These are phyloP conservation scores for Phalaenopsis equestris DNA, from an alignment of 106 monocot species.

Conservation along the genomic window DNA sequence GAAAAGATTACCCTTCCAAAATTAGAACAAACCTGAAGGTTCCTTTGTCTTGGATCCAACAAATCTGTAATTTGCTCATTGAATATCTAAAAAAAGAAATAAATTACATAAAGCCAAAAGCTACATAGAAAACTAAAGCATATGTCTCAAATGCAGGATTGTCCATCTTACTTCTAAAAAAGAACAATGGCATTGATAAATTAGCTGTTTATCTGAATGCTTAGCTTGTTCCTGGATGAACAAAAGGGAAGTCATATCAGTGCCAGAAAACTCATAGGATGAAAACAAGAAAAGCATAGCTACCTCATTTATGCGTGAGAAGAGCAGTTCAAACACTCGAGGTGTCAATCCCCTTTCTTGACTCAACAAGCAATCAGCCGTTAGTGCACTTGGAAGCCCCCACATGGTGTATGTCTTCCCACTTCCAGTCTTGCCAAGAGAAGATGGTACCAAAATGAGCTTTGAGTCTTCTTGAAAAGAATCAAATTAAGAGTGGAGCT, in stretches of 20 bases:
- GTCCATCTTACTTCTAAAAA: constrained; percentile 64
- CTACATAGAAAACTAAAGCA: constrained; percentile 5
- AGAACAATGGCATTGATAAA: constrained; percentile 81
- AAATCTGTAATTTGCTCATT: constrained; percentile 99
- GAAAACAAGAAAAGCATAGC: background rate
- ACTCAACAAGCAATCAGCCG: constrained; percentile 34
- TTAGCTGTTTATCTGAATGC: constrained; percentile 66
- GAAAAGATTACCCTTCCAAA: background rate
- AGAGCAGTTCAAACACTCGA: constrained; percentile 90
- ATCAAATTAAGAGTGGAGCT: background rate
- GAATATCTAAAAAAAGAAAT: constrained; percentile 61
- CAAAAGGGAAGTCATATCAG: background rate
- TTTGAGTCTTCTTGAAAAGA: background rate
- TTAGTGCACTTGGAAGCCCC: constrained; percentile 70
- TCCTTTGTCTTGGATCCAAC: constrained; percentile 67
- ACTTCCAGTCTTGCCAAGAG: constrained; percentile 67
- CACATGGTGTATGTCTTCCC: constrained; percentile 99
- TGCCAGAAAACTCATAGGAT: background rate
- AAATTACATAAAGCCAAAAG: background rate
- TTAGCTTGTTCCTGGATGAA: constrained; percentile 70
- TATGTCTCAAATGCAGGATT: constrained; percentile 7
- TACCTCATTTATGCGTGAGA: constrained; percentile 81
- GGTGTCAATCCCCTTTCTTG: constrained; percentile 79
- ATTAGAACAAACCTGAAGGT: constrained; percentile 75
- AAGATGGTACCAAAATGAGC: background rate